Evolutionary conservation across 768 basidiomycete species (phyloP).

Genomic region (Boletus coccyginus): DNA sequence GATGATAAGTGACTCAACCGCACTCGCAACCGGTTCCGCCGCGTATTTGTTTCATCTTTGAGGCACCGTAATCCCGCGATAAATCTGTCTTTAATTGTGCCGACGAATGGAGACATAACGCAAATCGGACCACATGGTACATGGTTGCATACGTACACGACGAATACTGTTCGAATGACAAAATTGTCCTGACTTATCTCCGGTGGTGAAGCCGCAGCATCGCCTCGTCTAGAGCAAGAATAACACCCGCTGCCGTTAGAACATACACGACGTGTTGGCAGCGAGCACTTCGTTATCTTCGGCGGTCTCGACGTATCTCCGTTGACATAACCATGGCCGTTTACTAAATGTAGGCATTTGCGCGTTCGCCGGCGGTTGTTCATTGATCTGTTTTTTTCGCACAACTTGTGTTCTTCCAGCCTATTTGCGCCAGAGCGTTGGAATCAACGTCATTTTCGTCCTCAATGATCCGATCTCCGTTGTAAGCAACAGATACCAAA

Average conservation of each 20-base stretch:
- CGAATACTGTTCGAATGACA: slow-evolving; percentile 68
- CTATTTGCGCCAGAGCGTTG: slow-evolving; percentile 45
- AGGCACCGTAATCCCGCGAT: slow-evolving; percentile 53
- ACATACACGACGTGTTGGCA: slow-evolving; percentile 77
- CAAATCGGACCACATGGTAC: not conserved
- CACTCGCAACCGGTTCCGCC: slow-evolving; percentile 45
- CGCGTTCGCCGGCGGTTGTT: slow-evolving; percentile 25
- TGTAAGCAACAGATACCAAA: slow-evolving; percentile 89
- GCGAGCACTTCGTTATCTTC: slow-evolving; percentile 88
- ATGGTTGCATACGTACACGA: slow-evolving; percentile 48
- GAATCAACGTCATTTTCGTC: slow-evolving; percentile 79
- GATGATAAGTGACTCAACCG: slow-evolving; percentile 36
- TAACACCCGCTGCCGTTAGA: not conserved
- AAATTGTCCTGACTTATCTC: slow-evolving; percentile 95
- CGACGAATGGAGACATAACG: slow-evolving; percentile 32
- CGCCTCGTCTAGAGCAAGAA: slow-evolving; percentile 67
- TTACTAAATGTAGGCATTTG: slow-evolving; percentile 30
- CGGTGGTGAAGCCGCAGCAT: slow-evolving; percentile 71
- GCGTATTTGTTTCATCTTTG: slow-evolving; percentile 51
- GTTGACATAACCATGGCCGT: slow-evolving; percentile 37
- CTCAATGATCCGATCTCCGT: slow-evolving; percentile 77
- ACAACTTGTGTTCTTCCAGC: slow-evolving; percentile 37
- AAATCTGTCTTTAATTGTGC: slow-evolving; percentile 58
- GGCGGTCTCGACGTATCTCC: slow-evolving; percentile 57
- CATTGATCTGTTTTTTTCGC: slow-evolving; percentile 15